These are phyloP conservation scores for Calvatia gigantea DNA, from an alignment of 768 basidiomycete genomes.

Conservation along the genomic window DNA sequence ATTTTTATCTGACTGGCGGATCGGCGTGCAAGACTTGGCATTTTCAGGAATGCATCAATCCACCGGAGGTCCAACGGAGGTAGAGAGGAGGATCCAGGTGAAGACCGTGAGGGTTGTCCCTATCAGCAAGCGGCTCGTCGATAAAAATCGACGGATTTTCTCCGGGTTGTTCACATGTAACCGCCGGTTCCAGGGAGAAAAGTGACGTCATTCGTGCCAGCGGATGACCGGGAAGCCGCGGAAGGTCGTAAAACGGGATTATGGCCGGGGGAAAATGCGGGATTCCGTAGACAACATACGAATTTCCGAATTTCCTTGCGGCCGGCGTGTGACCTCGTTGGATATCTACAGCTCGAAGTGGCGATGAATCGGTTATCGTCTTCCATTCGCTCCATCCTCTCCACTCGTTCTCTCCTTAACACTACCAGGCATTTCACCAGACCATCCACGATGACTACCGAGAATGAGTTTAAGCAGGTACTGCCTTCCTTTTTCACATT, in stretches of 20 bases:
- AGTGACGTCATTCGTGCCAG: slow-evolving; percentile 7
- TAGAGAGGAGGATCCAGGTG: background rate
- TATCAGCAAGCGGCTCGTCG: background rate
- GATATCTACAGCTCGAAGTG: background rate
- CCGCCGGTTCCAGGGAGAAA: background rate
- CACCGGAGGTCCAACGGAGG: background rate
- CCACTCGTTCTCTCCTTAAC: background rate
- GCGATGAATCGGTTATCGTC: slow-evolving; percentile 7
- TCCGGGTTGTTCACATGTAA: background rate
- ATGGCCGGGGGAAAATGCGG: background rate
- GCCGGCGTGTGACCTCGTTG: slow-evolving; percentile 1
- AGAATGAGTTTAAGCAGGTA: slow-evolving; percentile 11
- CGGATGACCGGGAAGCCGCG: slow-evolving; percentile 10
- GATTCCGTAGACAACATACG: slow-evolving; percentile 1
- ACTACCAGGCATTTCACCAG: background rate
- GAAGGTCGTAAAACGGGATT: slow-evolving; percentile 1
- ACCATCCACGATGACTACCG: slow-evolving; percentile 6
- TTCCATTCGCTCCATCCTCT: background rate
- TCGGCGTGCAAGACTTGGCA: background rate
- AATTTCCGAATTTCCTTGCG: background rate
- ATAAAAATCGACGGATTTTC: background rate
- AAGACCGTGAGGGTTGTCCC: too few relatives aligned
- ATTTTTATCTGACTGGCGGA: background rate
- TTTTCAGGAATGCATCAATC: background rate
- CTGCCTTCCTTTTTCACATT: background rate